phyloP scores from a whole-genome alignment of 306 rosid genomes.

The Dalbergia oliveri region DNA sequence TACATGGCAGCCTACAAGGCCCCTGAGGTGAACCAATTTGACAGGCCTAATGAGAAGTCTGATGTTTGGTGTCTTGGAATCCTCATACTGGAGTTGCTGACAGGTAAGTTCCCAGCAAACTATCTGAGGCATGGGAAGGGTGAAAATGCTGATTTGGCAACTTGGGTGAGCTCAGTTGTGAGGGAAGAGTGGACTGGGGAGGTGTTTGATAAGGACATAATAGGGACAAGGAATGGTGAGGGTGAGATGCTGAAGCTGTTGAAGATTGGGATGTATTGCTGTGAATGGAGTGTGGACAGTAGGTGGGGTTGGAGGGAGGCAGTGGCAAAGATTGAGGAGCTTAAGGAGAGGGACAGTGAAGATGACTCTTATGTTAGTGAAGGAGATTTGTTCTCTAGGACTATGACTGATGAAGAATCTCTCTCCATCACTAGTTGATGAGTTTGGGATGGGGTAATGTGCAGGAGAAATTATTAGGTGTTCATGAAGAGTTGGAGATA shows the following conservation, averaged over 20 bases:
- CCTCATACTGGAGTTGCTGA: constrained; percentile 64
- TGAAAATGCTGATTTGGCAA: constrained; percentile 56
- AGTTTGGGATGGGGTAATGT: no score
- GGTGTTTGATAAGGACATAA: constrained; percentile 69
- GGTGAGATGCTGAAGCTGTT: constrained; percentile 72
- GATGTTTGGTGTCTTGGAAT: constrained; percentile 81
- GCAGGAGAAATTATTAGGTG: no score
- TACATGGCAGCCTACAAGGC: constrained; percentile 69
- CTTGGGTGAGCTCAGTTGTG: constrained; percentile 75
- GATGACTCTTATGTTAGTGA: constrained; percentile 68
- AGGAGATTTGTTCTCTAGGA: constrained; percentile 58
- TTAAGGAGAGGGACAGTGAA: constrained; percentile 62
- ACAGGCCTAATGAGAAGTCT: constrained; percentile 45
- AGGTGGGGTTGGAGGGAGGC: constrained; percentile 73
- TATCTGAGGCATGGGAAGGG: constrained; percentile 56
- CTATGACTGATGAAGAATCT: constrained; percentile 66
- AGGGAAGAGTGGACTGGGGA: constrained; percentile 84
- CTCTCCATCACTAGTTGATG: constrained; percentile 32
- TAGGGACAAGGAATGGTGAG: constrained; percentile 53
- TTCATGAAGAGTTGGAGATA: no score
- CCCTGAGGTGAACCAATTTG: constrained; percentile 57
- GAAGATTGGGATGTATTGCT: constrained; percentile 70
- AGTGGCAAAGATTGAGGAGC: constrained; percentile 63
- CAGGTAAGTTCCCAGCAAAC: constrained; percentile 67
- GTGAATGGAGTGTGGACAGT: constrained; percentile 57